Percentiles rank a stretch among this genome's conserved stretches.
Conservation (phyloP, 2,329 filamentous ascomycete species). For the Colletotrichum kahawae region DNA sequence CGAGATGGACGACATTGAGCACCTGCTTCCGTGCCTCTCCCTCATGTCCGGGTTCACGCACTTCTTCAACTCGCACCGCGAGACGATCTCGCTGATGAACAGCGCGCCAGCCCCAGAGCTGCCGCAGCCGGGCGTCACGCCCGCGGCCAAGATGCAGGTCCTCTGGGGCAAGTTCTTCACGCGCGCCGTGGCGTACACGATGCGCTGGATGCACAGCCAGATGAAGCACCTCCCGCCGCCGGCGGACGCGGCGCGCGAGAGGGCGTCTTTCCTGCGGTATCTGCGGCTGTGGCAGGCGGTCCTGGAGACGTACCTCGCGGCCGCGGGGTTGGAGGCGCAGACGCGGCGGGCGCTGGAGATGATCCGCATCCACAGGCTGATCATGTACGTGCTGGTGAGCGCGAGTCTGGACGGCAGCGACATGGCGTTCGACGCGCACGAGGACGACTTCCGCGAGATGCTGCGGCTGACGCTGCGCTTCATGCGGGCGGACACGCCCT, state of each 20-base stretch:
- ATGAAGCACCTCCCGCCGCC: background rate
- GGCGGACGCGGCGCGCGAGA: background rate
- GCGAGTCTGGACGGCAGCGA: constrained; percentile 22
- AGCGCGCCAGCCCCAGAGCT: background rate
- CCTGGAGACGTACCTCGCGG: background rate
- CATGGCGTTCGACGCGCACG: constrained; percentile 20
- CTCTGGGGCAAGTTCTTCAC: constrained; percentile 24
- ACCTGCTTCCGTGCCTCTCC: constrained; percentile 9
- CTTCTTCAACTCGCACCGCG: constrained; percentile 12
- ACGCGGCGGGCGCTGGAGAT: constrained; percentile 7
- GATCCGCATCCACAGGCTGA: constrained; percentile 13
- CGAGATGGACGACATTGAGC: constrained; percentile 19
- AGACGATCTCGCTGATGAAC: background rate
- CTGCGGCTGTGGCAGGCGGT: background rate
- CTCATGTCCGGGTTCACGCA: constrained; percentile 21
- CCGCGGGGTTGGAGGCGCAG: background rate
- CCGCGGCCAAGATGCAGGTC: background rate
- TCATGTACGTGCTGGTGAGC: constrained; percentile 9
- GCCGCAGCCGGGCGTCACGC: background rate
- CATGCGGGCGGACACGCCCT: background rate
- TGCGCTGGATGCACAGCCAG: constrained; percentile 7
- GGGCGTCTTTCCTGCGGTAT: background rate
- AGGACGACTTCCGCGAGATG: constrained; percentile 19
- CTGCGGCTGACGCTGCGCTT: constrained; percentile 5
- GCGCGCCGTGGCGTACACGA: constrained; percentile 10